Evolutionary conservation across 2,329 filamentous ascomycete genomes (phyloP), one percentile per base, ranked within the genome.

Genomic region (Mycogone perniciosa): DNA sequence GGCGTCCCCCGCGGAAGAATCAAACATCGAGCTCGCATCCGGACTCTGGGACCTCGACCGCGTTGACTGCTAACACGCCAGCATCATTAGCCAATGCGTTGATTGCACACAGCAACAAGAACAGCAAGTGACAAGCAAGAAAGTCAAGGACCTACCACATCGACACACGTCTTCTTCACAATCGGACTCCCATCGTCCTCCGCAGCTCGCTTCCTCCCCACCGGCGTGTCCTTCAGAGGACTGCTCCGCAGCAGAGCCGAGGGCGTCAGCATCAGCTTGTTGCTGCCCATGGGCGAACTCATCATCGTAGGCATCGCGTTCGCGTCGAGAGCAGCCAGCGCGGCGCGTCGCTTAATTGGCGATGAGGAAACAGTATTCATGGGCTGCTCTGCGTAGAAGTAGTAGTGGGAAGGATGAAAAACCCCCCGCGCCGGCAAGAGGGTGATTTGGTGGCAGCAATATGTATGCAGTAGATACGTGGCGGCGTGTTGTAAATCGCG

Each of bases 21-120:
- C 77, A 54, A 80, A 78, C 37, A 79, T 61, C 20, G 76, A 77
- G 13, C 72, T 74, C 10, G 70, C 65, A 45, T 72, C 71, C 4
- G 75, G 71, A 8, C 72, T 67, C 5, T 60, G 55, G 35, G 65
- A 65, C 44, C 58, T 62, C 40, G 65, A 65, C 31, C 56, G 50
- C 40, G 53, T 31, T 20, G 40, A 34, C 44, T 52, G 20, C 1
- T 40, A 26, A n/a, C 6, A 31, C 4, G 10, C 29, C 10, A 7
- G 5, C 41, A 10, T 7, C 10, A 39, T 49, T 6, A 49, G 47
- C 26, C 34, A n/a, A 26, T 27, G 11, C 10, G 8, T 4, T 13
- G 26, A 44, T n/a, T 5, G 27, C 6, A 40, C 9, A 10, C 35
- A 30, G 34, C 44, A 10, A 39, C 7, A 20, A 20, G 5, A 35